Percentiles rank a stretch among this genome's conserved stretches.
Conservation (phyloP, 257 asterid species). For the Scutellaria baicalensis region DNA sequence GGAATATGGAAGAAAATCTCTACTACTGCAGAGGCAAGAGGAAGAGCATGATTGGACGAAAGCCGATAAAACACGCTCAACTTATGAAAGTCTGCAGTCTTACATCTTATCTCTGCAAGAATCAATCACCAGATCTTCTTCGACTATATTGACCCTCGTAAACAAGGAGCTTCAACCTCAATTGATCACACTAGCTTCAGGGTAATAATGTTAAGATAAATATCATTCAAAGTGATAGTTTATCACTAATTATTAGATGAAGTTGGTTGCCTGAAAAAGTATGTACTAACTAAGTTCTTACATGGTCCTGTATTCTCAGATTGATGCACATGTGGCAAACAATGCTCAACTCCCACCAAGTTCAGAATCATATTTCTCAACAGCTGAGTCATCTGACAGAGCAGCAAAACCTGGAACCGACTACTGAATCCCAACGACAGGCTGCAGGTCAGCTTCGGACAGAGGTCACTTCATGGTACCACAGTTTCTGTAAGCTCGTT, state of each 20-base stretch:
- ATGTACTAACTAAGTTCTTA: neutral
- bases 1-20: constrained; percentile 50
- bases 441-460: constrained; percentile 77
- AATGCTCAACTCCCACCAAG: constrained; percentile 63
- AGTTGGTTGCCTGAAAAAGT: neutral
- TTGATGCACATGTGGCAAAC: constrained; percentile 64
- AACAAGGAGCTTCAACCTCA: constrained; percentile 71
- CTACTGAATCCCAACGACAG: constrained; percentile 53
- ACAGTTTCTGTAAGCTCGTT: constrained; percentile 54
- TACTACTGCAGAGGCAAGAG: constrained; percentile 54
- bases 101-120: constrained; percentile 49
- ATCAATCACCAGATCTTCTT: constrained; percentile 45
- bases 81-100: constrained; percentile 51
- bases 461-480: constrained; percentile 68
- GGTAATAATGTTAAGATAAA: constrained; percentile 30
- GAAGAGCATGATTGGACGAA: constrained; percentile 57
- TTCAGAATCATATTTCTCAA: constrained; percentile 59
- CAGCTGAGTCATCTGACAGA: constrained; percentile 49
- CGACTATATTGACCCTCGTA: constrained; percentile 45
- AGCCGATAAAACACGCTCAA: constrained; percentile 53
- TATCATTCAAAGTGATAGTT: neutral
- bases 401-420: constrained; percentile 46
- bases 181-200: constrained; percentile 61
- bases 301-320: constrained; percentile 29
- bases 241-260: neutral